Evolutionary conservation across 2,329 filamentous ascomycete genomes (phyloP).

Genomic region (Penicillium sp.): DNA sequence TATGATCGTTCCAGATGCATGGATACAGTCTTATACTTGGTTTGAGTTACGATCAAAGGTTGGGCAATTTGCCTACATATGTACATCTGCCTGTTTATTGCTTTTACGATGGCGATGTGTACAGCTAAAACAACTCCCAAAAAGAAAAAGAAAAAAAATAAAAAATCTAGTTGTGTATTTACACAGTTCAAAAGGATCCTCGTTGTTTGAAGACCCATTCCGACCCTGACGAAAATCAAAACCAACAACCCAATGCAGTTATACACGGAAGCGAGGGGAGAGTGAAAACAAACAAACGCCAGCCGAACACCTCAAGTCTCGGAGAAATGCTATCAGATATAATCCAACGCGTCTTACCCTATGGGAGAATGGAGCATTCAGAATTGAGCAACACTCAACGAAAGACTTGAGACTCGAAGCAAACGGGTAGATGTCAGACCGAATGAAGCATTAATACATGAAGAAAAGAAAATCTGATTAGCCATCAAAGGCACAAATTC

Average conservation of each 20-base stretch:
- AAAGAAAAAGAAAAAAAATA: no score
- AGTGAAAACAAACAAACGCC: conserved; percentile 31
- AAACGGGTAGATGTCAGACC: not conserved
- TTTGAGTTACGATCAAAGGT: no score
- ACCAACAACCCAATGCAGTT: conserved; percentile 18
- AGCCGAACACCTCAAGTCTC: conserved; percentile 23
- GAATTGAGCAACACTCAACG: not conserved
- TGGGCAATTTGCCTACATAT: no score
- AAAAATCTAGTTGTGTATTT: conserved; percentile 7
- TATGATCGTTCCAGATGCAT: no score
- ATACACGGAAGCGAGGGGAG: conserved; percentile 30
- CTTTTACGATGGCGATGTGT: no score
- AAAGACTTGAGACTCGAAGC: not conserved
- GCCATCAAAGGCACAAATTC: conserved; percentile 16
- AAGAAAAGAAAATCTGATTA: conserved; percentile 21
- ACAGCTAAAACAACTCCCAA: no score
- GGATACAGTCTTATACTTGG: no score
- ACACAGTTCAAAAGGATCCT: conserved; percentile 1
- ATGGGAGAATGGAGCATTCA: conserved; percentile 13
- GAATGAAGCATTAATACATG: conserved; percentile 28
- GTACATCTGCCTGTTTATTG: no score
- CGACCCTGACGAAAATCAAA: conserved; percentile 8
- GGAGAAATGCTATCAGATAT: conserved; percentile 25
- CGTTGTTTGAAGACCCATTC: not conserved
- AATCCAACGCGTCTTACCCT: conserved; percentile 21